phyloP scores from a whole-genome alignment of 1,284 basidiomycete genomes.

The Puccinia triticina region DNA sequence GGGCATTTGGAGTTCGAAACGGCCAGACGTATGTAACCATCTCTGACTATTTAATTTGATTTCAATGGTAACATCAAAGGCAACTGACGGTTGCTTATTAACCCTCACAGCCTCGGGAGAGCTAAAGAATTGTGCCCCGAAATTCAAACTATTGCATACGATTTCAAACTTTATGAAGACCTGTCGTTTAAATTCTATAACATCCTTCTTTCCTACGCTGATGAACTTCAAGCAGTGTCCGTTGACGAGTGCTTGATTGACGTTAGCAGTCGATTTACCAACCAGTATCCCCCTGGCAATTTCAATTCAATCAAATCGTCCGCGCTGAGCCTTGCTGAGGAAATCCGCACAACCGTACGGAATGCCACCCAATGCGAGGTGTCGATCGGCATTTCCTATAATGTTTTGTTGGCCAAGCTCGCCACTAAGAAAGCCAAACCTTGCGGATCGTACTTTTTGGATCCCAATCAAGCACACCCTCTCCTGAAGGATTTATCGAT shows the following conservation, averaged over 20 bases:
- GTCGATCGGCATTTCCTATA: conserved; percentile 82
- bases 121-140: conserved; percentile 76
- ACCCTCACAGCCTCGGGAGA: conserved; percentile 69
- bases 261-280: conserved; percentile 70
- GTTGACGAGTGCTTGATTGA: conserved; percentile 95
- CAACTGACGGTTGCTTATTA: neutral
- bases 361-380: conserved; percentile 79
- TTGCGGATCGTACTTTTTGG: conserved; percentile 76
- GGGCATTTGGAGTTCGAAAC: conserved; percentile 82
- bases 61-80: neutral
- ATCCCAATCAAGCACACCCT: conserved; percentile 64
- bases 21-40: conserved; percentile 77
- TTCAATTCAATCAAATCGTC: conserved; percentile 60
- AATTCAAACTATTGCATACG: conserved; percentile 82
- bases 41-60: neutral
- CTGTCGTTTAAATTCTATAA: conserved; percentile 74
- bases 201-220: conserved; percentile 82
- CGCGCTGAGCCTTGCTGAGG: conserved; percentile 69
- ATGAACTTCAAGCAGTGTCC: conserved; percentile 90
- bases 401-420: conserved; percentile 86
- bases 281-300: conserved; percentile 23
- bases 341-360: conserved; percentile 75
- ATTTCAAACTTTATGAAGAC: conserved; percentile 68
- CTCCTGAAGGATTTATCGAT: conserved; percentile 79
- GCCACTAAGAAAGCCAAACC: conserved; percentile 92